These are phyloP conservation scores for Xylaria sp. DNA, from an alignment of 2,329 filamentous ascomycete species.

Conservation along the genomic window DNA sequence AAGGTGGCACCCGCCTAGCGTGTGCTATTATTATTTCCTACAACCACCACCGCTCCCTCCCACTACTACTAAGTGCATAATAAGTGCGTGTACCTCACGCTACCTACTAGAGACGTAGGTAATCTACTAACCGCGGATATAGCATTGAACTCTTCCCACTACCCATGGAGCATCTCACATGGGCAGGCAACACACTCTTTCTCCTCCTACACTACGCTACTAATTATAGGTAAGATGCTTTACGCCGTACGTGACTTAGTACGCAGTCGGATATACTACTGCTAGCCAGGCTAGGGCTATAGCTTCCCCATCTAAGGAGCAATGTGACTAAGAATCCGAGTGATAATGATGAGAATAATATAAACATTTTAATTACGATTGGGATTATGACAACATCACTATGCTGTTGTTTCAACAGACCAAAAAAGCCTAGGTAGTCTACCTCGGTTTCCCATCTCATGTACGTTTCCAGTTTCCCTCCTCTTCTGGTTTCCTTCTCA, in stretches of 20 bases:
- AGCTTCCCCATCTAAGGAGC: conserved; percentile 19
- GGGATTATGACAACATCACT: conserved; percentile 3
- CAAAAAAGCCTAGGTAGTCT: conserved; percentile 9
- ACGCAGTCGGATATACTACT: background rate
- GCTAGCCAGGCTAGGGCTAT: conserved; percentile 11
- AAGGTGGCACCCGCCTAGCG: too few species aligned
- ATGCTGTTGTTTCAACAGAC: conserved; percentile 20
- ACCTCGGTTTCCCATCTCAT: conserved; percentile 14
- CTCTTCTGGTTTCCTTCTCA: background rate
- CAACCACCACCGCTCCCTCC: background rate
- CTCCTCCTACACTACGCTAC: conserved; percentile 2
- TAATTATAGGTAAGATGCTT: conserved; percentile 25
- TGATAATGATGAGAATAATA: conserved; percentile 15
- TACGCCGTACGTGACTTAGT: conserved; percentile 8
- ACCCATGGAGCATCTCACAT: background rate
- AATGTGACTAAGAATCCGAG: conserved; percentile 15
- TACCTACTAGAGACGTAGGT: background rate
- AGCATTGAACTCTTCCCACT: conserved; percentile 13
- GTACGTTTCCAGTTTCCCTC: background rate
- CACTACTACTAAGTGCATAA: background rate
- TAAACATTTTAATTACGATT: background rate
- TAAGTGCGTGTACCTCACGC: background rate
- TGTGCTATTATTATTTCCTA: conserved; percentile 4
- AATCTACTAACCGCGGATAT: conserved; percentile 8
- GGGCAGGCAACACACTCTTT: background rate